Conservation (phyloP, 2,329 filamentous ascomycete genomes). For the Hypoxylon sp. region DNA sequence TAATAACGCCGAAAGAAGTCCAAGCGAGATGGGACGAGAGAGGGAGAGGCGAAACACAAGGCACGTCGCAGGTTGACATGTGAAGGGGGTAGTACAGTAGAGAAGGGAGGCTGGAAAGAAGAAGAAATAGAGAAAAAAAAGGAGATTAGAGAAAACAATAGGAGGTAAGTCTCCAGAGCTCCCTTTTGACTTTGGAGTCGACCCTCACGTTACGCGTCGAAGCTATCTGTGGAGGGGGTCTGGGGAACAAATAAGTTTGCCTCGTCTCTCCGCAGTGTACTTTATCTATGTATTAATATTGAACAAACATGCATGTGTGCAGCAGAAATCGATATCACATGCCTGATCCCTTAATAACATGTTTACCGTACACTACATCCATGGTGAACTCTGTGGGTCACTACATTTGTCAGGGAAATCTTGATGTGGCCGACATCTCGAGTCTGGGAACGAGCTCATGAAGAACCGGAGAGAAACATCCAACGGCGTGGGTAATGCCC, state of each 20-base stretch:
- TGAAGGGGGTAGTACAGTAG: neutral
- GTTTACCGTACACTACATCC: neutral
- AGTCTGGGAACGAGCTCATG: slow-evolving; percentile 31
- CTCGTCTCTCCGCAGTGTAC: slow-evolving; percentile 19
- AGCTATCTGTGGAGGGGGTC: slow-evolving; percentile 15
- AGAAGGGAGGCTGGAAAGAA: neutral
- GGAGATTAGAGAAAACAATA: neutral
- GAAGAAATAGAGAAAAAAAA: slow-evolving; percentile 2
- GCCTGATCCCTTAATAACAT: slow-evolving; percentile 17
- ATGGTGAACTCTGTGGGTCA: slow-evolving; percentile 34
- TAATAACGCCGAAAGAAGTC: slow-evolving; percentile 37
- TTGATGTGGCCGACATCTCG: slow-evolving; percentile 28
- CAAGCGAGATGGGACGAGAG: slow-evolving; percentile 31
- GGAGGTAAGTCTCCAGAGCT: neutral
- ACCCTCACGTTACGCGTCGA: slow-evolving; percentile 39
- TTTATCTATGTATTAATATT: slow-evolving; percentile 14
- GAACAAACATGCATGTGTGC: slow-evolving; percentile 23
- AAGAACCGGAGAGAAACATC: slow-evolving; percentile 17
- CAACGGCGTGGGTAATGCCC: slow-evolving; percentile 29
- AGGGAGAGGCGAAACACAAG: slow-evolving; percentile 17
- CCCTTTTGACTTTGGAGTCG: slow-evolving; percentile 33
- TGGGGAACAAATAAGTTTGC: slow-evolving; percentile 41
- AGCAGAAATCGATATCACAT: slow-evolving; percentile 30
- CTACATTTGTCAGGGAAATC: slow-evolving; percentile 40
- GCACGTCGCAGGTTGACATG: slow-evolving; percentile 12